Evolutionary conservation across 2,329 filamentous ascomycete genomes (phyloP).

Genomic region (Grosmannia huntii): DNA sequence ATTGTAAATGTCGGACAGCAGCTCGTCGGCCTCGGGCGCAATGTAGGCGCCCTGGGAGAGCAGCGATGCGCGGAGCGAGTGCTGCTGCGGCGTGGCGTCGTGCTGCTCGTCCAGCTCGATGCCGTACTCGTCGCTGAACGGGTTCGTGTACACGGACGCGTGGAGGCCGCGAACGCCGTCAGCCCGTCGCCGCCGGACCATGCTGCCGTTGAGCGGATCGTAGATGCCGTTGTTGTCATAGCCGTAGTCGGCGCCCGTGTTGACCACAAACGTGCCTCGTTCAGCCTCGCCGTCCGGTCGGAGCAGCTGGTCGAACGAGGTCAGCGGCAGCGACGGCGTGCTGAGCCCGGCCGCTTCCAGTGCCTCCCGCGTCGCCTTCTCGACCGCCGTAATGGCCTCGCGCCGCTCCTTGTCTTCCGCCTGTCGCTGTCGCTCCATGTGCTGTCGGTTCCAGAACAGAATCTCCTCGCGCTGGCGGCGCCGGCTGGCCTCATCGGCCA

Average conservation of each 20-base stretch:
- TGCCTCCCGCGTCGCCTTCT: slow-evolving; percentile 8
- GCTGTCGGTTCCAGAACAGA: slow-evolving; percentile 51
- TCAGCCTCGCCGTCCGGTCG: slow-evolving; percentile 36
- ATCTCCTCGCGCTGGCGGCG: slow-evolving; percentile 51
- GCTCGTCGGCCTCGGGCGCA: slow-evolving; percentile 32
- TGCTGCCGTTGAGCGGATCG: slow-evolving; percentile 23
- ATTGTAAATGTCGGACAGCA: slow-evolving; percentile 34
- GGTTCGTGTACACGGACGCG: slow-evolving; percentile 39
- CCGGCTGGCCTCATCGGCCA: slow-evolving; percentile 49
- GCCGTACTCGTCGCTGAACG: slow-evolving; percentile 44
- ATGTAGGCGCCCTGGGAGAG: slow-evolving; percentile 23
- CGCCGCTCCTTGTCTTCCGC: slow-evolving; percentile 10
- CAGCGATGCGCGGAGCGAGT: neutral
- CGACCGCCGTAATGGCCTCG: slow-evolving; percentile 1
- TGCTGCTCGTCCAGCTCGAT: slow-evolving; percentile 30
- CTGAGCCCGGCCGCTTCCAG: slow-evolving; percentile 8
- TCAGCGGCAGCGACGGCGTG: slow-evolving; percentile 1
- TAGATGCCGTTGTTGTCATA: slow-evolving; percentile 7
- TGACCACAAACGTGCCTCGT: slow-evolving; percentile 43
- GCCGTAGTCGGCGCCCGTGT: slow-evolving; percentile 36
- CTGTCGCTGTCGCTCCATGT: slow-evolving; percentile 25
- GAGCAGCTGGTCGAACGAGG: slow-evolving; percentile 48
- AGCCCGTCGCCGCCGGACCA: slow-evolving; percentile 34
- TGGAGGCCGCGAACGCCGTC: slow-evolving; percentile 33
- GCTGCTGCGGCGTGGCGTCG: slow-evolving; percentile 19